Evolutionary conservation across 2,329 filamentous ascomycete species (phyloP).

Genomic region (Lachnellula arida): DNA sequence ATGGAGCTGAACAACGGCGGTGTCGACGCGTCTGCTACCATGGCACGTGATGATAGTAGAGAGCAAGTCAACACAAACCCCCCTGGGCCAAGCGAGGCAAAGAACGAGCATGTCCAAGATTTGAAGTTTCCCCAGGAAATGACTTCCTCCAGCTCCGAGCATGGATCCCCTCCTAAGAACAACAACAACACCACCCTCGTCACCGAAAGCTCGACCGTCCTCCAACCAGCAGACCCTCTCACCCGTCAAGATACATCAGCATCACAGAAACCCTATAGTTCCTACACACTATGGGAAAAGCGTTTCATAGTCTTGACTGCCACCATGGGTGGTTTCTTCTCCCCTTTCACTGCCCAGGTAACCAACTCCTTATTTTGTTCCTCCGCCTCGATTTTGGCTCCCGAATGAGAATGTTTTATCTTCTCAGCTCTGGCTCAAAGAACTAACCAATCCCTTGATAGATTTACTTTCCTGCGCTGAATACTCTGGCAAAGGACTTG

Average conservation of each 20-base stretch:
- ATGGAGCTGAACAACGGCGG: background rate
- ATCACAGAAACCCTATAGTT: slow-evolving; percentile 7
- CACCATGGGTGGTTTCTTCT: slow-evolving; percentile 48
- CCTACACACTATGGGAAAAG: slow-evolving; percentile 13
- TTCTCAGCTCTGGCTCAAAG: too few species aligned
- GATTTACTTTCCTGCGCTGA: slow-evolving; percentile 52
- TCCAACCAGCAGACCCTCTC: background rate
- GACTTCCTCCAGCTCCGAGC: background rate
- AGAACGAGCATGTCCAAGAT: background rate
- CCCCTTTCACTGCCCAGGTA: slow-evolving; percentile 42
- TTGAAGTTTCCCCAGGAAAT: too few species aligned
- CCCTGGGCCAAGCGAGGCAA: background rate
- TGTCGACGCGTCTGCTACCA: background rate
- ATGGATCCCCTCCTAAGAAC: background rate
- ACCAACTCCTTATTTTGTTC: slow-evolving; percentile 42
- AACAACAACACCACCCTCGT: background rate
- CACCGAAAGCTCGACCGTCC: background rate
- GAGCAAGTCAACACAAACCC: background rate
- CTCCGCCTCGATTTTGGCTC: slow-evolving; percentile 29
- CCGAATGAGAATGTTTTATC: background rate
- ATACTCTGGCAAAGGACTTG: slow-evolving; percentile 44
- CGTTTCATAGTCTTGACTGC: slow-evolving; percentile 43
- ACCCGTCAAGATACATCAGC: background rate
- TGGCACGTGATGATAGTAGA: background rate
- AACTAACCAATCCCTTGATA: slow-evolving; percentile 16